Percentiles rank a stretch among this genome's conserved stretches.
These are phyloP conservation scores for Talaromyces adpressus DNA, from an alignment of 495 filamentous ascomycete species.

Conservation along the genomic window DNA sequence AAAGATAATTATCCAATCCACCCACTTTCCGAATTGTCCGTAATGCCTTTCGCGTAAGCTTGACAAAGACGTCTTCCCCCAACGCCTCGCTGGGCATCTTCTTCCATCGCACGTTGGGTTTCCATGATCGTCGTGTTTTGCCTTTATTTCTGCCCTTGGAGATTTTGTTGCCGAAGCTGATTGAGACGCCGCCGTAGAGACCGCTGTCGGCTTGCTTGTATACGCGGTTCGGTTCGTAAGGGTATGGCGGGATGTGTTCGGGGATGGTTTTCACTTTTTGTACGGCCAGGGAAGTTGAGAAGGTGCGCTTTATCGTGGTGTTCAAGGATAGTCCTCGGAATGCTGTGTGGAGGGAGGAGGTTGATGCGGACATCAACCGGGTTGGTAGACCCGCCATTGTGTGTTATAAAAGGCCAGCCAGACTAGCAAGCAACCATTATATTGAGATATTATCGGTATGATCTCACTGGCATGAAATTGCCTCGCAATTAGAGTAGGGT, in stretches of 20 bases:
- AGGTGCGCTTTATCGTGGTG: conserved; percentile 29
- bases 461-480: not conserved
- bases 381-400: conserved; percentile 28
- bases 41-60: conserved; percentile 69
- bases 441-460: not conserved
- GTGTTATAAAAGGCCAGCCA: not conserved
- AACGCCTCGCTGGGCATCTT: conserved; percentile 65
- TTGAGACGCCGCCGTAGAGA: conserved; percentile 69
- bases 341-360: conserved; percentile 32
- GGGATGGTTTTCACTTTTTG: conserved; percentile 31
- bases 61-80: conserved; percentile 56
- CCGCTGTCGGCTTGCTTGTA: conserved; percentile 88
- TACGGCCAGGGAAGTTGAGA: conserved; percentile 31
- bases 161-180: conserved; percentile 90
- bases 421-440: not conserved
- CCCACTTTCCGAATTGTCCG: conserved; percentile 82
- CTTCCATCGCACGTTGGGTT: conserved; percentile 78
- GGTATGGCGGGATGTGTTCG: conserved; percentile 63
- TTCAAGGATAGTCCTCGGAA: conserved; percentile 37
- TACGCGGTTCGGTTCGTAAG: conserved; percentile 65
- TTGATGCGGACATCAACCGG: conserved; percentile 25
- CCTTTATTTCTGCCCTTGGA: conserved; percentile 61
- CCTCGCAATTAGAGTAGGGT: not conserved
- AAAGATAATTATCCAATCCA: conserved; percentile 83
- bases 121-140: conserved; percentile 82